Percentiles rank a stretch among this genome's conserved stretches.
Conservation (phyloP, 768 basidiomycete genomes). For the Mrakia blollopis region DNA sequence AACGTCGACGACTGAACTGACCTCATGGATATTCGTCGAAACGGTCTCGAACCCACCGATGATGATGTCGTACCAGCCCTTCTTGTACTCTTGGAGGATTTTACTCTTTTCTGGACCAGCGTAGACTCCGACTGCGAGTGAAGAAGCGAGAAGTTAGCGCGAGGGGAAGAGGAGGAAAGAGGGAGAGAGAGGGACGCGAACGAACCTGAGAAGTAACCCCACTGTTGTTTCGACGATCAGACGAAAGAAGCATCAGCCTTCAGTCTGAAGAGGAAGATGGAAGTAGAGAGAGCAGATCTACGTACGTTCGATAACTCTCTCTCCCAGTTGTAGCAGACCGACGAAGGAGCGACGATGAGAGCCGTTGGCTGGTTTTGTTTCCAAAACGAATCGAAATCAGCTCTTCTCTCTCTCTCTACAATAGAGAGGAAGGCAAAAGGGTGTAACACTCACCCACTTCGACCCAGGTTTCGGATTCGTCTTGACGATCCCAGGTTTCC, state of each 20-base stretch:
- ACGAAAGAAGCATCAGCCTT: too few relatives aligned
- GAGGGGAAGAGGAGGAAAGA: neutral
- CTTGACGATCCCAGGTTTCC: neutral
- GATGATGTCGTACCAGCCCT: conserved; percentile 50
- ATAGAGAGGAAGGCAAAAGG: neutral
- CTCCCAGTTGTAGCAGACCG: conserved; percentile 63
- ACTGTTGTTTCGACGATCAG: too few relatives aligned
- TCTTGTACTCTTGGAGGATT: conserved; percentile 17
- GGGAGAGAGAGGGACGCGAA: neutral
- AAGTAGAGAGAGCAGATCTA: conserved; percentile 3
- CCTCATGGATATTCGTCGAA: conserved; percentile 60
- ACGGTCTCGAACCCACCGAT: conserved; percentile 76
- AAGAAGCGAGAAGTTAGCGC: neutral
- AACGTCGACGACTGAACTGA: conserved; percentile 56
- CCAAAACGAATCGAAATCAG: neutral
- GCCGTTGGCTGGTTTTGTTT: conserved; percentile 62
- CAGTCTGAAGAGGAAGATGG: neutral
- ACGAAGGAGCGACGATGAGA: conserved; percentile 78
- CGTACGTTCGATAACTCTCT: conserved; percentile 74
- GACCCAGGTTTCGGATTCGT: conserved; percentile 10
- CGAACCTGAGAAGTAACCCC: conserved; percentile 84
- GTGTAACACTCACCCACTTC: conserved; percentile 5
- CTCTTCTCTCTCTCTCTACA: neutral
- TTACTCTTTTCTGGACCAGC: neutral
- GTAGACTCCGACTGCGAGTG: neutral